Evolutionary conservation across 2,329 filamentous ascomycete species (phyloP).

Genomic region (Ascochyta fabae): DNA sequence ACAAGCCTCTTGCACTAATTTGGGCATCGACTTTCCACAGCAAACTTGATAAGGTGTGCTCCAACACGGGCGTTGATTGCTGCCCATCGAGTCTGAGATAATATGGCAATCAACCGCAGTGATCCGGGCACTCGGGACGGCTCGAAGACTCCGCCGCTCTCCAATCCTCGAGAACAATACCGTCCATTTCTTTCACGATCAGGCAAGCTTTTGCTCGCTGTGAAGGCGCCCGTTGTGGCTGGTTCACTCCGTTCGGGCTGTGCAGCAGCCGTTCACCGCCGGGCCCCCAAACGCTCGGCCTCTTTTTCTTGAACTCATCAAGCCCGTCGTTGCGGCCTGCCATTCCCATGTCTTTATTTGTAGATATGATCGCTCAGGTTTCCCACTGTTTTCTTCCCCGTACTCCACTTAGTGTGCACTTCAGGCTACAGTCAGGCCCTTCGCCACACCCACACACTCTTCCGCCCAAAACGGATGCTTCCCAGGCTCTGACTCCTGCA

Average conservation of each 20-base stretch:
- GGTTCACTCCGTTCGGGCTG: slow-evolving; percentile 30
- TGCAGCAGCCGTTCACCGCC: slow-evolving; percentile 42
- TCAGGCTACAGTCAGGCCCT: slow-evolving; percentile 43
- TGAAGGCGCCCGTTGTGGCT: slow-evolving; percentile 15
- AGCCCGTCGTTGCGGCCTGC: slow-evolving; percentile 33
- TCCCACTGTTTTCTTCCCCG: background rate
- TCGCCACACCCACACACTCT: slow-evolving; percentile 35
- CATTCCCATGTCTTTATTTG: slow-evolving; percentile 21
- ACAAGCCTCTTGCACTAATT: slow-evolving; percentile 2
- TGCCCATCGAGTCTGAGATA: slow-evolving; percentile 35
- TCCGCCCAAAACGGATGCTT: slow-evolving; percentile 32
- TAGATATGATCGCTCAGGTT: slow-evolving; percentile 9
- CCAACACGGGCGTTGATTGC: slow-evolving; percentile 27
- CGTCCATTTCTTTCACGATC: background rate
- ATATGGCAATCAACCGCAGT: slow-evolving; percentile 4
- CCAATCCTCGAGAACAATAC: background rate
- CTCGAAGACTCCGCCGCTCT: background rate
- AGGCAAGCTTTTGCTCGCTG: slow-evolving; percentile 9
- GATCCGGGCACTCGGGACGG: background rate
- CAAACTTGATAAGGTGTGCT: slow-evolving; percentile 19
- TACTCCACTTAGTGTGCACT: slow-evolving; percentile 6
- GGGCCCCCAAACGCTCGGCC: slow-evolving; percentile 28
- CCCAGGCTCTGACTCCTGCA: slow-evolving; percentile 29
- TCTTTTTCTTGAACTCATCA: slow-evolving; percentile 31
- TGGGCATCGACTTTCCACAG: background rate